Base-by-base conservation (phyloP, 768 basidiomycete species). In the Amanita muscaria region DNA sequence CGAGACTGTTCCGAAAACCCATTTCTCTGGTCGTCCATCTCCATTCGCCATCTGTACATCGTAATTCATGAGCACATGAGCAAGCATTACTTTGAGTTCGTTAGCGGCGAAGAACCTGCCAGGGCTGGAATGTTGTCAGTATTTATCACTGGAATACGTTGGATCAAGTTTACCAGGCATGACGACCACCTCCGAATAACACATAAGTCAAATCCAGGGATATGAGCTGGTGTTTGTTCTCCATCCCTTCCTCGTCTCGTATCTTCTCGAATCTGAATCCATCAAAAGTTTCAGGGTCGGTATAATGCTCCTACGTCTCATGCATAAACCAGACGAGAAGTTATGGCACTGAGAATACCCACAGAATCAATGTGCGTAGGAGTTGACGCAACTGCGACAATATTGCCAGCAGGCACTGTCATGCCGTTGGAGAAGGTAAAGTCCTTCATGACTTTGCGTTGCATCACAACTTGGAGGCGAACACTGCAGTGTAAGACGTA, bases 261-360 rank as follows among this genome's bases (percentile, higher is more conserved):
- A 64, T 54, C 14, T 63, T 52, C 0, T 56, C 49, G 48, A 70
- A 75, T 3, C 73, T 66, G 53, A 72, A 70, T 0, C 64, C 64
- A 23, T 71, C 59, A 31, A 76, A 65, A 0, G 57, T 52, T 33
- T 36, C 35, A 14, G 44, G 33, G 30, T 58, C 53, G 1, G 74
- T 50, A 48, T 74, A 76, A 23, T 57, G 51, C n/a, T 54, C 60
- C 48, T 45, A 37, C 16, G 18, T 40, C n/a, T n/a, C n/a, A 5
- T 2, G n/a, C 16, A 2, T 10, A 18, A 30, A 15, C 5, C 24
- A 11, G 7, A 25, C 3, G 35, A 24, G 40, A n/a, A 15, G 5
- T 4, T 19, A 32, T 11, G 29, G n/a, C 14, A 42, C 10, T 4
- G 9, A 7, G 6, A 19, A 14, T 18, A 23, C 30, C 14, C n/a